Conservation (phyloP, 257 asterid species). For the Forsythia suspensa region DNA sequence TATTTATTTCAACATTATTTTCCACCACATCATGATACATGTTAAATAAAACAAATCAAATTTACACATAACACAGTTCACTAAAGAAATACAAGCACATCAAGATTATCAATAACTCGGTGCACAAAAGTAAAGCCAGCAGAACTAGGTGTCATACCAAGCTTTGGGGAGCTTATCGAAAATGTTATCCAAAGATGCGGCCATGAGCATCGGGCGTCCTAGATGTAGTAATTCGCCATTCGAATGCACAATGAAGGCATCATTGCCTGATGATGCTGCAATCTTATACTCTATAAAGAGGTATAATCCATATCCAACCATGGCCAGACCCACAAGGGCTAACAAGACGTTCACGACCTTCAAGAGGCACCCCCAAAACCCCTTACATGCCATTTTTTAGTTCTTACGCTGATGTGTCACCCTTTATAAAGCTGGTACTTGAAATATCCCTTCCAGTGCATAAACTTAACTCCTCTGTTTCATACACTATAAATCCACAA, state of each 20-base stretch:
- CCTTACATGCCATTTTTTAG: conserved; percentile 48
- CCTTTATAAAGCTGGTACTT: not conserved
- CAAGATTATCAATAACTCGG: not conserved
- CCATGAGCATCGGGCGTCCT: conserved; percentile 56
- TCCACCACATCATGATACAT: not conserved
- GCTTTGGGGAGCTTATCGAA: conserved; percentile 59
- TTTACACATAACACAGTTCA: not conserved
- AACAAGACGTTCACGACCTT: conserved; percentile 49
- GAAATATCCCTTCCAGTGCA: not conserved
- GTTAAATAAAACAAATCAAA: not conserved
- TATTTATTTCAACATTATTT: not conserved
- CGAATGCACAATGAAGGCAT: conserved; percentile 22
- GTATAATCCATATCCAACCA: conserved; percentile 51
- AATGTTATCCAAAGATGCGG: conserved; percentile 35
- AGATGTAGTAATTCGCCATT: conserved; percentile 36
- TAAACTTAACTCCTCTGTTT: not conserved
- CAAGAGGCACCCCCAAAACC: conserved; percentile 47
- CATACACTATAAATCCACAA: not conserved
- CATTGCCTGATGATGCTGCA: conserved; percentile 31
- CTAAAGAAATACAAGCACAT: not conserved
- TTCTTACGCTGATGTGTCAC: not conserved
- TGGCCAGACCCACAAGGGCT: conserved; percentile 52
- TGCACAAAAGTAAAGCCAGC: not conserved
- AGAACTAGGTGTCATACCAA: conserved; percentile 34
- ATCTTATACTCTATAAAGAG: conserved; percentile 41